Evolutionary conservation across 495 filamentous ascomycete species (phyloP).

Genomic region (Hapsidospora chrysogenum): DNA sequence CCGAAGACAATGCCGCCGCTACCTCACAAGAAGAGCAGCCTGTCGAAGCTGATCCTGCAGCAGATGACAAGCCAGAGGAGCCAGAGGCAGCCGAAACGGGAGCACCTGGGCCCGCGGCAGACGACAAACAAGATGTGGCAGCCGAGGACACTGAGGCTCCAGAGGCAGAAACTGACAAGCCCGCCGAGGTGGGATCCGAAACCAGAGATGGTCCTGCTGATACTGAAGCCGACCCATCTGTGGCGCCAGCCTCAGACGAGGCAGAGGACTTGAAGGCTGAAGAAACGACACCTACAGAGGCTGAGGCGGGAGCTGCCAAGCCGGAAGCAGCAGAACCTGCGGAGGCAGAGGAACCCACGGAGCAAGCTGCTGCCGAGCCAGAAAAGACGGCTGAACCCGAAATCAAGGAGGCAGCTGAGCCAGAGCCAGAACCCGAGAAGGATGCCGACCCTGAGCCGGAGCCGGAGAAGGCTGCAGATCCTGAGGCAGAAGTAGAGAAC

Average conservation of each 20-base stretch:
- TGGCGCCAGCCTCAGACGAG: not conserved
- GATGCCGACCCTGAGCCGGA: not conserved
- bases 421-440: not conserved
- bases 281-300: not conserved
- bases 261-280: not conserved
- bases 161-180: slow-evolving; percentile 1
- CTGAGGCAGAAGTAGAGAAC: not conserved
- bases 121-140: not conserved
- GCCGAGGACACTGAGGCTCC: not conserved
- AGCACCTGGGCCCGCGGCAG: not conserved
- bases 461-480: not conserved
- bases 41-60: not conserved
- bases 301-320: not conserved
- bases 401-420: not conserved
- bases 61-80: not conserved
- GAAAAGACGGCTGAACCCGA: not conserved
- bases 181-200: not conserved
- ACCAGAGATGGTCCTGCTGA: not conserved
- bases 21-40: not conserved
- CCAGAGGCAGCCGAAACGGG: not conserved
- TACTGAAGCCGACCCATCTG: not conserved
- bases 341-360: too few species aligned
- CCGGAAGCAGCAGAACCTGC: not conserved
- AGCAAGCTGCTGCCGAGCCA: too few species aligned
- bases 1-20: not conserved